These are phyloP conservation scores for Sorghum bicolor DNA, from an alignment of 176 grass and related monocot species.

Conservation along the genomic window Sorghum_bicolor_NCBIv3 NC_012878.2:53902001-53902500, in stretches of 20 bases:
- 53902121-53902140: no score
- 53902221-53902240: neutral
- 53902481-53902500: constrained; percentile 1
- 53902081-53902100: no score
- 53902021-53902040: no score
- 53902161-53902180: no score
- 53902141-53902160: no score
- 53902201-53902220: neutral
- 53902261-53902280: no score
- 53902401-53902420: neutral
- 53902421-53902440: neutral
- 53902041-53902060: no score
- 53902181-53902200: neutral
- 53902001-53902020: neutral
- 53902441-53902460: neutral
- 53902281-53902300: neutral
- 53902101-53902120: no score
- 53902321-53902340: no score
- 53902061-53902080: no score
- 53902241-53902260: neutral
- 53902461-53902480: constrained; percentile 30
- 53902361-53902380: neutral
- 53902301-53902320: neutral
- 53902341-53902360: neutral
- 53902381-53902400: neutral